Evolutionary conservation across 176 grass and related monocot genomes (phyloP).

Genomic region (Triticum turgidum): DNA sequence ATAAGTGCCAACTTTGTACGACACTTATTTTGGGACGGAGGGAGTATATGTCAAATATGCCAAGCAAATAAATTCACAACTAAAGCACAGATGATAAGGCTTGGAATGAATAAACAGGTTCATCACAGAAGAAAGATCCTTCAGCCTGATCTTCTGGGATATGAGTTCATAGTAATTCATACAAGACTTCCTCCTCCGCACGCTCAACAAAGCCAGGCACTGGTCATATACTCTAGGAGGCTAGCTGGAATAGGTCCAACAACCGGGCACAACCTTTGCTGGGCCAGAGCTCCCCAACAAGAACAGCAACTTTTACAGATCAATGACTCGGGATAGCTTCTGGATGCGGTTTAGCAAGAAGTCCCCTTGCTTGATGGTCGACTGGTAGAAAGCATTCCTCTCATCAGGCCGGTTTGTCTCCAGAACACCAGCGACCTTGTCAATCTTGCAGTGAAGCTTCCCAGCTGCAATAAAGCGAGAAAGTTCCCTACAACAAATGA

Average conservation of each 20-base stretch:
- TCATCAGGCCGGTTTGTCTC: constrained; percentile 96
- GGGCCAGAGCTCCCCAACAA: not conserved
- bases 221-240: not conserved
- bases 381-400: constrained; percentile 93
- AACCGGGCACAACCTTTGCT: not conserved
- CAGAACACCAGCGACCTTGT: constrained; percentile 82
- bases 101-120: not conserved
- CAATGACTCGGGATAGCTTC: constrained; percentile 92
- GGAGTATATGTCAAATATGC: not conserved
- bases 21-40: no score
- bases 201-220: not conserved
- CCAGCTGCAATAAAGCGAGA: constrained; percentile 93
- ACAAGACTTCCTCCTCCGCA: not conserved
- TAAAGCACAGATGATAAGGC: not conserved
- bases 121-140: not conserved
- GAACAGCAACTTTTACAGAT: constrained; percentile 48
- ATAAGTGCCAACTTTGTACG: no score
- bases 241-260: not conserved
- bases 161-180: not conserved
- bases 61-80: not conserved
- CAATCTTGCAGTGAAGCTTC: constrained; percentile 98
- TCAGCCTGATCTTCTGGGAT: not conserved
- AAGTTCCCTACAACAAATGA: constrained; percentile 53
- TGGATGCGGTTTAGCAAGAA: constrained; percentile 96
- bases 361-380: constrained; percentile 95